Base-by-base conservation (phyloP, 2,329 filamentous ascomycete genomes). In the Aspergillus carbonarius region DNA sequence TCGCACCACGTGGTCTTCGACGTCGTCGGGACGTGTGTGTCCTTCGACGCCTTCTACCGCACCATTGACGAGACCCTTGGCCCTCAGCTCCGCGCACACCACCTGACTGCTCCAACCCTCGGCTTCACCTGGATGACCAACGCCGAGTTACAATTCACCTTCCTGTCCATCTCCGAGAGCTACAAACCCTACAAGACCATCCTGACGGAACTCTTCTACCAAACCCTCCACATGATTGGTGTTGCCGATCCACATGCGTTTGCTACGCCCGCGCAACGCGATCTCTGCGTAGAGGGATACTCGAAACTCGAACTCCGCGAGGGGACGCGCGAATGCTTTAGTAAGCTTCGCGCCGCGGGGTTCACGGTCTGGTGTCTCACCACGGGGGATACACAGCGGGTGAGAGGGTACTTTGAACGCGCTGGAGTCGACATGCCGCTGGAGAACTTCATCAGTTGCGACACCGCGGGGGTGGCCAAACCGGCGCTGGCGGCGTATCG, bases 301-400 rank as follows among this genome's bases (percentile, higher is more conserved):
- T 66, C 63, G 0, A 58, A 66, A 7, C 54, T 74, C 2, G 58
- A 70, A 37, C 63, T 78, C 0, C 62, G 79, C 2, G 65, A 71
- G 0, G 78, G 75, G 0, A 68, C 70, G 0, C 67, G 68, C 18
- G 73, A 77, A 23, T 74, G 73, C 44, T 72, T 80, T 39, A 64
- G 72, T 15, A 75, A 72, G 20, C 67, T 85, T 42, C 69, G 79
- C 3, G 72, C 71, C 0, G 73, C 69, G 0, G 80, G 82, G 0
- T 85, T 83, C 60, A 81, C 78, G 0, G 77, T 84, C 4, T 85
- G 83, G 82, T 79, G 76, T 32, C 73, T 85, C 25, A 85, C 83
- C 0, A 80, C 81, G 0, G 83, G 80, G 1, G 83, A 85, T 64
- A 66, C 74, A 2, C 68, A 75, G 49, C 71, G 83, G 5, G 83